Base-by-base conservation (phyloP, 23 red algal genomes). In the Pyropia haitanensis region DNA sequence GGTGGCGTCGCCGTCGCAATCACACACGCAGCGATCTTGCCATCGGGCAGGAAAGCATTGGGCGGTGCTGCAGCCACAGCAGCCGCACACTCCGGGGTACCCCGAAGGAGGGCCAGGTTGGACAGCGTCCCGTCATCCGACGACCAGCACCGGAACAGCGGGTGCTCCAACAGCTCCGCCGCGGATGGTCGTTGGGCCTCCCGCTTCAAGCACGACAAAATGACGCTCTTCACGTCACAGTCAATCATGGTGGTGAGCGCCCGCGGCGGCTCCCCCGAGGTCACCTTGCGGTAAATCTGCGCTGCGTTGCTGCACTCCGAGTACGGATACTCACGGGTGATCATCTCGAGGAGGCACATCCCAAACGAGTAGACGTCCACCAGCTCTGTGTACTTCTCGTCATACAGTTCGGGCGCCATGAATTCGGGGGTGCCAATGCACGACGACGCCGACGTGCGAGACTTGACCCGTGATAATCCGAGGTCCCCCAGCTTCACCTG, bases 311-410 rank as follows among this genome's bases (percentile, higher is more conserved):
- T 81, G 53, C 94, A 98, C 63, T 98, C 94, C 14, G 72, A 75
- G 60, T 98, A 98, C 29, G 94, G 94, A 60, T 98, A 98, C 67
- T 98, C 94, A 75, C 87, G 91, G 7, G 84, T 85, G 20, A 98
- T 76, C 64, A 98, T 98, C 71, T 98, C 94, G 56, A 98, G 70
- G 28, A 98, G 66, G 68, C 94, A 98, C 94, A 98, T 98, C 32
- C 94, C 94, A 61, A 98, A 98, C 19, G 94, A 87, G 66, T 98
- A 98, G 66, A 98, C 82, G 58, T 98, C 94, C 57, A 98, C 85
- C 68, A 87, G 81, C 64, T 98, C 94, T 0, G 83, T 98, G 76
- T 98, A 98, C 13, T 82, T 72, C 49, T 98, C 94, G 22, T 98
- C 94, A 49, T 98, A 98, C 30, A 98, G 74, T 58, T 98, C 94